phyloP scores from a whole-genome alignment of 2,329 filamentous ascomycete species.

The Alternaria conjuncta region DNA sequence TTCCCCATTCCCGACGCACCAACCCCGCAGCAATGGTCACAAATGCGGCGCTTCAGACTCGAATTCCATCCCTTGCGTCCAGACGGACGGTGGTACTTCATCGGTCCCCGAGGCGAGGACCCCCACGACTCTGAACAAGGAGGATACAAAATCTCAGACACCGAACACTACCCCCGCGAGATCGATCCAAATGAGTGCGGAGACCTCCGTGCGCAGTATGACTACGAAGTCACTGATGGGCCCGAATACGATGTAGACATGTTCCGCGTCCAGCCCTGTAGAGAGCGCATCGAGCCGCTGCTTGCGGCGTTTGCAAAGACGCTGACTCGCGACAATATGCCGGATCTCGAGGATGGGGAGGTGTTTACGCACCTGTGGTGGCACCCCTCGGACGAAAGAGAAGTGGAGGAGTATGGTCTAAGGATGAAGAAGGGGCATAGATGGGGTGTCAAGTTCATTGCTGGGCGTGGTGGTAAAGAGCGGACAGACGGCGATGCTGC shows the following conservation, averaged over 20 bases:
- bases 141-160: constrained; percentile 17
- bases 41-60: constrained; percentile 20
- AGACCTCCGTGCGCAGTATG: neutral
- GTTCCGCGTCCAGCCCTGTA: constrained; percentile 17
- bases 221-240: neutral
- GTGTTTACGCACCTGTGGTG: constrained; percentile 20
- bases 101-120: constrained; percentile 16
- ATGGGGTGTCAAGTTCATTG: constrained; percentile 18
- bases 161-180: constrained; percentile 12
- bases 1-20: constrained; percentile 12
- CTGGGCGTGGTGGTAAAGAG: constrained; percentile 5
- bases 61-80: constrained; percentile 20
- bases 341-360: constrained; percentile 13
- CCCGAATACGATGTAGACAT: constrained; percentile 13
- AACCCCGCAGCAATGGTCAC: constrained; percentile 15
- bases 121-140: constrained; percentile 21
- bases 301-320: constrained; percentile 16
- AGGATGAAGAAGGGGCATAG: constrained; percentile 13
- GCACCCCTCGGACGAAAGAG: constrained; percentile 1
- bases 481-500: neutral
- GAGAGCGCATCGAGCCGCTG: constrained; percentile 16
- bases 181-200: constrained; percentile 7
- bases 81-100: constrained; percentile 22
- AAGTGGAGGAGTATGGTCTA: constrained; percentile 6
- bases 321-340: constrained; percentile 15